A percentile compares a stretch with the other conserved stretches of the same genome.
phyloP scores from a whole-genome alignment of 768 basidiomycete species.

The Russula ochroleuca region DNA sequence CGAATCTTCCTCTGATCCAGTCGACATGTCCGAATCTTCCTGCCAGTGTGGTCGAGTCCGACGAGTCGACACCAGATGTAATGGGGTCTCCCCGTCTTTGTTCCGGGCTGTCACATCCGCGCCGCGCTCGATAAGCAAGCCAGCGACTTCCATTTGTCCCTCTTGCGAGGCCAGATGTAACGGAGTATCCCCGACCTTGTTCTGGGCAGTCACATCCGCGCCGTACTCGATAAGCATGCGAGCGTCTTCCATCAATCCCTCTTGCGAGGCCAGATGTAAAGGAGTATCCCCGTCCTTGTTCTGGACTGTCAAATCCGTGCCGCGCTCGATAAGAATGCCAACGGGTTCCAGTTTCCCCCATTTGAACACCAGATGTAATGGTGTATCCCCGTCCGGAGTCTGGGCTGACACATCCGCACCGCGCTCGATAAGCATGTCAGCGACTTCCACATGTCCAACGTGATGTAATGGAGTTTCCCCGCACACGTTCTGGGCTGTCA shows the following conservation, averaged over 20 bases:
- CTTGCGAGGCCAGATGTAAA: not conserved
- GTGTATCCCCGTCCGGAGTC: not conserved
- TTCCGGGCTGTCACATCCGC: too few species aligned
- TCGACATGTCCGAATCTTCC: too few species aligned
- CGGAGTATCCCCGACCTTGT: not conserved
- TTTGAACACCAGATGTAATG: not conserved
- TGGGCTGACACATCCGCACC: not conserved
- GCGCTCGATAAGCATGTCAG: not conserved
- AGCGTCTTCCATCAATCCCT: not conserved
- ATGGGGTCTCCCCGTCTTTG: too few species aligned
- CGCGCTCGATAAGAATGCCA: too few species aligned
- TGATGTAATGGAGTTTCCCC: not conserved
- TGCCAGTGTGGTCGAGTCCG: too few species aligned
- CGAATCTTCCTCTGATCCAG: too few species aligned
- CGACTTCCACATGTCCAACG: not conserved
- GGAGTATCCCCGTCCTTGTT: not conserved
- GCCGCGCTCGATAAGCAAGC: not conserved
- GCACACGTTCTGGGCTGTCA: not conserved
- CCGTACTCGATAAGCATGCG: not conserved
- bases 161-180: not conserved
- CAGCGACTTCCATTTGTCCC: not conserved
- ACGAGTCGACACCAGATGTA: too few species aligned
- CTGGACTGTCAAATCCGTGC: too few species aligned
- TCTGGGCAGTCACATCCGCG: not conserved
- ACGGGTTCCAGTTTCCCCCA: not conserved